A percentile compares a stretch with the other conserved stretches of the same genome.
phyloP scores from a whole-genome alignment of 2,329 filamentous ascomycete species.

The Venturia nashicola region DNA sequence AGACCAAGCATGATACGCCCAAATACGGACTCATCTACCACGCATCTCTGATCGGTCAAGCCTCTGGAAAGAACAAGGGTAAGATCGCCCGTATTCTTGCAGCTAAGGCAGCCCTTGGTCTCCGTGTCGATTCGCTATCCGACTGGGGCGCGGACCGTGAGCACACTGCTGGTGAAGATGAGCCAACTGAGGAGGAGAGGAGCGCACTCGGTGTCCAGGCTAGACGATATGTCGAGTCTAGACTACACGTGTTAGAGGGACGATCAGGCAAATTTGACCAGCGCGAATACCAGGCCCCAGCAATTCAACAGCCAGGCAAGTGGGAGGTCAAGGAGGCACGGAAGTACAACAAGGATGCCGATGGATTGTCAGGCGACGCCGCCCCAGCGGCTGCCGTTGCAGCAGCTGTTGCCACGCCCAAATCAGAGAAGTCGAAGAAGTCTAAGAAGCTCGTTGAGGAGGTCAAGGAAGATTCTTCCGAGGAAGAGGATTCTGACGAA shows the following conservation, averaged over 20 bases:
- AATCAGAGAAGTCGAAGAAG: conserved; percentile 35
- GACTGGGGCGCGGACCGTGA: conserved; percentile 50
- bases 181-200: conserved; percentile 78
- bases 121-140: conserved; percentile 81
- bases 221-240: conserved; percentile 62
- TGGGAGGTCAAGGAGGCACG: conserved; percentile 86
- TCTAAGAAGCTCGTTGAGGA: conserved; percentile 31
- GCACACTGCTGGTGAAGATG: conserved; percentile 29
- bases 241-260: conserved; percentile 70
- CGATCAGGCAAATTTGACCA: conserved; percentile 74
- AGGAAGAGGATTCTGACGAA: conserved; percentile 25
- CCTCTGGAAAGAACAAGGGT: conserved; percentile 96
- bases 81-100: conserved; percentile 97
- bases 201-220: conserved; percentile 63
- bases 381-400: conserved; percentile 37
- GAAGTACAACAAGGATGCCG: conserved; percentile 90
- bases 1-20: conserved; percentile 98
- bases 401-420: conserved; percentile 18
- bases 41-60: conserved; percentile 71
- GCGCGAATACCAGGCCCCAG: conserved; percentile 49
- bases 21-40: conserved; percentile 87
- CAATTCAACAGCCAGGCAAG: conserved; percentile 56
- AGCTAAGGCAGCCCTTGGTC: conserved; percentile 82
- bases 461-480: conserved; percentile 31
- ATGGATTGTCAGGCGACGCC: conserved; percentile 64